phyloP scores from a whole-genome alignment of 2,329 filamentous ascomycete species.

The Thielaviopsis euricoi region DNA sequence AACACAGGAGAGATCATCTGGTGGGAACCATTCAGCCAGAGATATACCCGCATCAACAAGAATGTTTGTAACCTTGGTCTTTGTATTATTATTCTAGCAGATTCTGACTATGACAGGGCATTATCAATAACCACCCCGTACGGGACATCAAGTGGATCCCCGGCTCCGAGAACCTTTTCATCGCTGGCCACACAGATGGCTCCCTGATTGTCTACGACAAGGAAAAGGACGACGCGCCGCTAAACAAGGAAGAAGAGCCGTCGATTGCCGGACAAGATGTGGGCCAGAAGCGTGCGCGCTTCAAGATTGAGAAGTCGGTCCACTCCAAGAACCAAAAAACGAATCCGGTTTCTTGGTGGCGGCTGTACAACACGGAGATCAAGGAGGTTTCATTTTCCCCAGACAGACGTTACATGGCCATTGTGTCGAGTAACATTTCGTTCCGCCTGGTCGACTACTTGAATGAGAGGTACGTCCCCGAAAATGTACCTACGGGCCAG shows the following conservation, averaged over 20 bases:
- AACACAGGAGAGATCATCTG: slow-evolving; percentile 95
- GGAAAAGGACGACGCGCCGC: slow-evolving; percentile 77
- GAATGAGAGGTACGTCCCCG: slow-evolving; percentile 55
- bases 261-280: slow-evolving; percentile 16
- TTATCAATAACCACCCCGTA: slow-evolving; percentile 73
- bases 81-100: background rate
- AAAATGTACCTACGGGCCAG: background rate
- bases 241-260: slow-evolving; percentile 50
- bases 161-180: slow-evolving; percentile 79
- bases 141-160: slow-evolving; percentile 87
- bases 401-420: slow-evolving; percentile 69
- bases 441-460: slow-evolving; percentile 84
- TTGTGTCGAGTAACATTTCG: slow-evolving; percentile 82
- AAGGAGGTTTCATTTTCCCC: slow-evolving; percentile 89
- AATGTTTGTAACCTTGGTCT: slow-evolving; percentile 41
- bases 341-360: slow-evolving; percentile 88
- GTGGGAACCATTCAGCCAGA: slow-evolving; percentile 94
- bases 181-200: slow-evolving; percentile 85
- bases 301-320: slow-evolving; percentile 70
- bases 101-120: slow-evolving; percentile 37
- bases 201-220: slow-evolving; percentile 91
- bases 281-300: slow-evolving; percentile 27
- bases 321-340: slow-evolving; percentile 85
- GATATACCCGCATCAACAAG: slow-evolving; percentile 91
- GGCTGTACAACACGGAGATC: slow-evolving; percentile 75